A percentile compares a stretch with the other conserved stretches of the same genome.
These are phyloP conservation scores for Chalaropsis ovoidea DNA, from an alignment of 2,329 filamentous ascomycete genomes.

Conservation along the genomic window DNA sequence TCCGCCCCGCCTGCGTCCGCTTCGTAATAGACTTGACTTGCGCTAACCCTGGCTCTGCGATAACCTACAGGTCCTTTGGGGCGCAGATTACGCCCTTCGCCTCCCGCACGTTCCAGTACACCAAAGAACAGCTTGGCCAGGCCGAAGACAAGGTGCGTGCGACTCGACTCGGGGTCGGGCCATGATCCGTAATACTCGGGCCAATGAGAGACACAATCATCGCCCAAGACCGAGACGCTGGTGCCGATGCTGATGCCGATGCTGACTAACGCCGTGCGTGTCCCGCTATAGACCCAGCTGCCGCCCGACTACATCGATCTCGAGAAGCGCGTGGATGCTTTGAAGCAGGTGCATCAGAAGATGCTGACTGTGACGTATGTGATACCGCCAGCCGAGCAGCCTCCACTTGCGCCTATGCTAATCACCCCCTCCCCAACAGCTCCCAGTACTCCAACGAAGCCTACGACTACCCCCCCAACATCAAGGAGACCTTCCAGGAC, in stretches of 20 bases:
- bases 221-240: neutral
- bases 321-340: slow-evolving; percentile 94
- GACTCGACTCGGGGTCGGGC: too few species aligned
- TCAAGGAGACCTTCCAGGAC: slow-evolving; percentile 95
- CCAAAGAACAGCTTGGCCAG: slow-evolving; percentile 94
- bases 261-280: neutral
- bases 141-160: slow-evolving; percentile 73
- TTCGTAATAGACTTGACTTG: too few species aligned
- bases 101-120: slow-evolving; percentile 88
- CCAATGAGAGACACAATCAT: neutral
- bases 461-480: slow-evolving; percentile 92
- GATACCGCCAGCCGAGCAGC: slow-evolving; percentile 2
- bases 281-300: slow-evolving; percentile 64
- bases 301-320: slow-evolving; percentile 96
- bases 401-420: neutral
- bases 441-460: slow-evolving; percentile 85
- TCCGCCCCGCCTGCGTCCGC: neutral
- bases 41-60: neutral
- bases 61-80: slow-evolving; percentile 46
- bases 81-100: slow-evolving; percentile 85
- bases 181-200: too few species aligned
- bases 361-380: slow-evolving; percentile 91
- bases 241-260: neutral
- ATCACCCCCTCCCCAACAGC: slow-evolving; percentile 37
- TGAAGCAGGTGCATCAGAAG: slow-evolving; percentile 95